Conservation (phyloP, 345 rosid species). For the Gossypium longicalyx region DNA sequence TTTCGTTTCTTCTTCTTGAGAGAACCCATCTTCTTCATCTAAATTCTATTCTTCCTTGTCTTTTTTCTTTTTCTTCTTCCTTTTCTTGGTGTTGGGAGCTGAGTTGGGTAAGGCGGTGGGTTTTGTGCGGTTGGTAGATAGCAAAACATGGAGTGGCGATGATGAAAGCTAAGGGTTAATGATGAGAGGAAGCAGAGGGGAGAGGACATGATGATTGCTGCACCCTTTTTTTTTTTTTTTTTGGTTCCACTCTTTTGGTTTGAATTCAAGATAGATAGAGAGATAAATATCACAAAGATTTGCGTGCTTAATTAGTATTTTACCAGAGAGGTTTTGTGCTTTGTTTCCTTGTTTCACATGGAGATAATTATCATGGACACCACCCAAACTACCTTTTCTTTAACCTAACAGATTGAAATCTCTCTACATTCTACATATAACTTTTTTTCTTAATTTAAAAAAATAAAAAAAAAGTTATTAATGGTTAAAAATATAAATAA, state of each 20-base stretch:
- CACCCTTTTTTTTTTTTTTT: conserved; percentile 4
- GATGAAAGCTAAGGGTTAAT: conserved; percentile 35
- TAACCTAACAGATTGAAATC: background rate
- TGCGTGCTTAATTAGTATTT: conserved; percentile 22
- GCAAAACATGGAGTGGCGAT: conserved; percentile 25
- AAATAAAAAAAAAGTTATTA: no score
- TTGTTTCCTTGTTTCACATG: conserved; percentile 25
- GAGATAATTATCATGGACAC: conserved; percentile 27
- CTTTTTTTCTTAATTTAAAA: no score
- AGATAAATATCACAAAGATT: conserved; percentile 24
- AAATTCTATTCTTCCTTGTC: background rate
- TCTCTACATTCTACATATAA: background rate
- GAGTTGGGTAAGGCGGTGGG: conserved; percentile 15
- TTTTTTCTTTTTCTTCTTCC: conserved; percentile 21
- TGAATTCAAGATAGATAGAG: conserved; percentile 19
- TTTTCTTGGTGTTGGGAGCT: background rate
- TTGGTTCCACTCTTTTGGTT: background rate
- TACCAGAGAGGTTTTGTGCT: conserved; percentile 4
- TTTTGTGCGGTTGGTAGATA: conserved; percentile 29
- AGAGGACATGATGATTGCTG: conserved; percentile 54
- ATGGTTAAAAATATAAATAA: no score
- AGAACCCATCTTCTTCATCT: conserved; percentile 27
- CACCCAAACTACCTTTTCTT: background rate
- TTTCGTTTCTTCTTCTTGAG: conserved; percentile 43
- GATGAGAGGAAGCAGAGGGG: conserved; percentile 35